A percentile compares a stretch with the other conserved stretches of the same genome.
Conservation (phyloP, 2,329 filamentous ascomycete genomes). For the Aspergillus brunneoviolaceus region DNA sequence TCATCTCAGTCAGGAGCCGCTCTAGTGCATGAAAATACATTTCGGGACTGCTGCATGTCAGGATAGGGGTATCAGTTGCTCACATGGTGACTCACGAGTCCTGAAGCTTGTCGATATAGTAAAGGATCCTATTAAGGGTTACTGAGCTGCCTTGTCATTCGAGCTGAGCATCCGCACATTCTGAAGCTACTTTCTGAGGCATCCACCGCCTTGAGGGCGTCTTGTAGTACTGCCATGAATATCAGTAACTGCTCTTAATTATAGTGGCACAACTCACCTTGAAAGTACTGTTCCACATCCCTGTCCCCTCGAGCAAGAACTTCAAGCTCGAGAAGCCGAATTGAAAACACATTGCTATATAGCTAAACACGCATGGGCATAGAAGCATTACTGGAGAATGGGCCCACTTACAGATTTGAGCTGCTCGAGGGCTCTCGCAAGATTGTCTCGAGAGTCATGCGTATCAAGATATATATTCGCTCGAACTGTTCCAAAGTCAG, state of each 20-base stretch:
- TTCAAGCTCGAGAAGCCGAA: slow-evolving; percentile 68
- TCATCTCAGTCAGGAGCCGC: slow-evolving; percentile 63
- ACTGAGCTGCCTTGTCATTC: background rate
- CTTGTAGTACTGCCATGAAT: slow-evolving; percentile 50
- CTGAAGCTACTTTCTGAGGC: slow-evolving; percentile 63
- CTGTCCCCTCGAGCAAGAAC: slow-evolving; percentile 50
- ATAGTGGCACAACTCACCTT: slow-evolving; percentile 31
- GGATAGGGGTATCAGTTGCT: background rate
- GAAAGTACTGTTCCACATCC: slow-evolving; percentile 42
- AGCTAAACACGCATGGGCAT: slow-evolving; percentile 39
- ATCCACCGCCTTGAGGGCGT: slow-evolving; percentile 61
- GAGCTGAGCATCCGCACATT: slow-evolving; percentile 37
- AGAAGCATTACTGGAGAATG: background rate
- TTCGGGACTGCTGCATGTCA: slow-evolving; percentile 30
- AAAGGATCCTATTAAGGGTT: slow-evolving; percentile 50
- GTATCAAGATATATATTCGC: slow-evolving; percentile 37
- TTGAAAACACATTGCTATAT: slow-evolving; percentile 63
- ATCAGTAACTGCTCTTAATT: background rate
- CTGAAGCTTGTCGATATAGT: slow-evolving; percentile 66
- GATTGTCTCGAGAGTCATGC: slow-evolving; percentile 49
- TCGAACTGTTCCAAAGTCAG: slow-evolving; percentile 26
- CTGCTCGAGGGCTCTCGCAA: slow-evolving; percentile 58
- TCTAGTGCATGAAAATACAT: slow-evolving; percentile 56
- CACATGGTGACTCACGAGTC: slow-evolving; percentile 40
- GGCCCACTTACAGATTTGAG: slow-evolving; percentile 48